Conservation (phyloP, 805 yeast species). For the Yarrowia osloensis region DNA sequence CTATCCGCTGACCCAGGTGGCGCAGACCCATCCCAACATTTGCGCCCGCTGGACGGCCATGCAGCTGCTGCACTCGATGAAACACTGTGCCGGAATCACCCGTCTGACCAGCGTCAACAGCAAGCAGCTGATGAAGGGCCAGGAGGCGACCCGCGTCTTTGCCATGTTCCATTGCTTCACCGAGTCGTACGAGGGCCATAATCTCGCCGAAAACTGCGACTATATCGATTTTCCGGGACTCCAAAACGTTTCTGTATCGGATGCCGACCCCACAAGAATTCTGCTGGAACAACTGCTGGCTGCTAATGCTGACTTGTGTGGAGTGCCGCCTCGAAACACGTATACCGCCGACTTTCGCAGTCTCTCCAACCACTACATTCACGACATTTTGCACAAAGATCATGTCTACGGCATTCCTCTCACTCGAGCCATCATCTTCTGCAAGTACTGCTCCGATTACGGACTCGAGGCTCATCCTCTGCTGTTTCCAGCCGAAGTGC, state of each 20-base stretch:
- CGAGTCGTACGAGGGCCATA: not conserved
- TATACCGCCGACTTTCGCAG: not conserved
- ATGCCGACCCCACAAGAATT: not conserved
- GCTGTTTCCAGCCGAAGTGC: conserved; percentile 1
- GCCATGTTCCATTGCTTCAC: conserved; percentile 21
- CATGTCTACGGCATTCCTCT: conserved; percentile 7
- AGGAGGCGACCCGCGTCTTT: not conserved
- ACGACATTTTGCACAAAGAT: not conserved
- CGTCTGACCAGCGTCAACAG: conserved; percentile 7
- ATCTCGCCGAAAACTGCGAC: conserved; percentile 18
- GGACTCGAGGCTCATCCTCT: conserved; percentile 18
- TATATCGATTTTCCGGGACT: not conserved
- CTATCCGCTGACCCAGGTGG: not conserved
- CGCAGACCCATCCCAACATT: not conserved
- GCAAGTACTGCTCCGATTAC: not conserved
- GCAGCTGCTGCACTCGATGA: conserved; percentile 18
- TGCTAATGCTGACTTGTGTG: not conserved
- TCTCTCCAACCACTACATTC: conserved; percentile 12
- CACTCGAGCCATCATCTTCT: conserved; percentile 8
- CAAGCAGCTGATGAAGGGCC: not conserved
- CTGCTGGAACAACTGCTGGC: not conserved
- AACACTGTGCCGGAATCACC: conserved; percentile 24
- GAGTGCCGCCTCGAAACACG: conserved; percentile 8
- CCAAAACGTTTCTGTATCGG: not conserved
- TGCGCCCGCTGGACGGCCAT: conserved; percentile 9